A percentile compares a stretch with the other conserved stretches of the same genome.
These are phyloP conservation scores for Malus sylvestris DNA, from an alignment of 306 rosid species.

Conservation along the genomic window DNA sequence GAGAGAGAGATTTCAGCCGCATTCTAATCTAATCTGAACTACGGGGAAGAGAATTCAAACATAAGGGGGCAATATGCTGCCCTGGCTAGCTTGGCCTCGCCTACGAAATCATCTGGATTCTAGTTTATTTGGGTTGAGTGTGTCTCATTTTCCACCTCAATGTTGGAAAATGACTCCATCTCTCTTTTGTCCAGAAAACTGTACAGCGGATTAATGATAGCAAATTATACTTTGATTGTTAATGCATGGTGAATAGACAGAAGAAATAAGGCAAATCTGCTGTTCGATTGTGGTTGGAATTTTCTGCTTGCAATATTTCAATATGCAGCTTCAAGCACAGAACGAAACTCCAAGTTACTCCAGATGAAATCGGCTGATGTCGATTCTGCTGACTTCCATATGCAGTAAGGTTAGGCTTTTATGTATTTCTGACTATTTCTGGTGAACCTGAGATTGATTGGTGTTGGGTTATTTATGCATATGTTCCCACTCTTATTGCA, in stretches of 20 bases:
- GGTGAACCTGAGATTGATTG: not conserved
- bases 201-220: not conserved
- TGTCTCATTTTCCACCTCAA: no score
- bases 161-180: not conserved
- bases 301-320: conserved; percentile 10
- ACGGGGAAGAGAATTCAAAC: not conserved
- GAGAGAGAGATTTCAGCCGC: not conserved
- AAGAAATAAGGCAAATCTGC: not conserved
- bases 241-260: not conserved
- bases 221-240: not conserved
- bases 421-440: not conserved
- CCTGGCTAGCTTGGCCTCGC: no score
- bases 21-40: not conserved
- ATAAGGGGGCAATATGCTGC: no score
- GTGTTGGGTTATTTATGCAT: not conserved
- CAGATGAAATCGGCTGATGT: not conserved
- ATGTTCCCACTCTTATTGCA: conserved; percentile 4
- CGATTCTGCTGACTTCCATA: not conserved
- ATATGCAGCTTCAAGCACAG: not conserved
- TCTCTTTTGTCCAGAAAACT: no score
- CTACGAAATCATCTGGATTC: not conserved
- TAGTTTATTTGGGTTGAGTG: no score
- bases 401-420: not conserved
- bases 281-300: not conserved
- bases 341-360: not conserved